Evolutionary conservation across 805 yeast genomes (phyloP).

Genomic region (Isabelozyma heimii): DNA sequence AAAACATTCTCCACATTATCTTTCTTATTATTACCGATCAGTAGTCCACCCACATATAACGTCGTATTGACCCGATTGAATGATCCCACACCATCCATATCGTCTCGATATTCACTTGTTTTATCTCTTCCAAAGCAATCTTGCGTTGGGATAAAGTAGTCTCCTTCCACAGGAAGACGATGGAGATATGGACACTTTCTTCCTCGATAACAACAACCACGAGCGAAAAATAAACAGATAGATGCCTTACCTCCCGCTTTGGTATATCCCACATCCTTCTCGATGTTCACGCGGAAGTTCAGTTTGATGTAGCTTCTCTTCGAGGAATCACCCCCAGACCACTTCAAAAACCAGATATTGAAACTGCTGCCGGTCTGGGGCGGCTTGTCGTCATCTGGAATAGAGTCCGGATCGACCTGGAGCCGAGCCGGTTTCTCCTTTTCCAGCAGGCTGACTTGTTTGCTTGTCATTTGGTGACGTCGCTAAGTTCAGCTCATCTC

Average conservation of each 20-base stretch:
- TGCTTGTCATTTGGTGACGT: neutral
- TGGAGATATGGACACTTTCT: slow-evolving; percentile 74
- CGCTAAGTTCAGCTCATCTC: neutral
- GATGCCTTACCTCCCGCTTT: slow-evolving; percentile 54
- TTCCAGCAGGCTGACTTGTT: neutral
- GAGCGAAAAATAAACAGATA: slow-evolving; percentile 81
- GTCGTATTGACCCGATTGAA: slow-evolving; percentile 70
- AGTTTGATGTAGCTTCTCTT: slow-evolving; percentile 47
- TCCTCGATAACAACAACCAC: slow-evolving; percentile 85
- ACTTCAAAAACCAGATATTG: slow-evolving; percentile 84
- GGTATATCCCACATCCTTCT: slow-evolving; percentile 72
- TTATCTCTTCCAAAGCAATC: slow-evolving; percentile 95
- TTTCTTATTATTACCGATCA: slow-evolving; percentile 1
- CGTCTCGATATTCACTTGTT: slow-evolving; percentile 78
- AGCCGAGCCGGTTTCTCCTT: slow-evolving; percentile 55
- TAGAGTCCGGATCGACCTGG: slow-evolving; percentile 63
- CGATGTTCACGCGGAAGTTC: slow-evolving; percentile 59
- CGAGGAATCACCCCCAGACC: slow-evolving; percentile 75
- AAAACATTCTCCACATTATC: slow-evolving; percentile 33
- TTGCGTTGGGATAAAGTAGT: slow-evolving; percentile 56
- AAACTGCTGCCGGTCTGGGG: slow-evolving; percentile 78
- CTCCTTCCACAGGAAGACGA: slow-evolving; percentile 63
- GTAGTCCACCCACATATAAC: slow-evolving; percentile 66
- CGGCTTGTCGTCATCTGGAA: slow-evolving; percentile 61
- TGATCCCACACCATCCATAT: slow-evolving; percentile 92